A percentile compares a stretch with the other conserved stretches of the same genome.
phyloP scores from a whole-genome alignment of 1,139 yeast genomes.

The Geotrichum candidum region DNA sequence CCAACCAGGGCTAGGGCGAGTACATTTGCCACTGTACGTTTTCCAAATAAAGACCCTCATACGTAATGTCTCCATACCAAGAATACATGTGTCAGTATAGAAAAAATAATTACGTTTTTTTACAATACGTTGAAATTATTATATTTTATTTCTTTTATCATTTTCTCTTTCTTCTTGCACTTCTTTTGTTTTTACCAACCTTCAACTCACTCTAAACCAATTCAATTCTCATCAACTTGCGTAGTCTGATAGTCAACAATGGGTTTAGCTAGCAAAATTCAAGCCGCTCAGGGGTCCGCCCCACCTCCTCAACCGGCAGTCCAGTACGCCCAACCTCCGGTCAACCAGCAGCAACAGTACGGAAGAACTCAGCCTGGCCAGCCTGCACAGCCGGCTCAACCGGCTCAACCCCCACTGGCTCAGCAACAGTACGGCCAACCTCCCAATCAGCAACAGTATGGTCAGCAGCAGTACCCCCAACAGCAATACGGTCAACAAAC shows the following conservation, averaged over 20 bases:
- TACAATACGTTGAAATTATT: not conserved
- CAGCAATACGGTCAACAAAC: constrained; percentile 15
- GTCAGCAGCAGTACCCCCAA: not conserved
- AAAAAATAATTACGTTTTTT: not conserved
- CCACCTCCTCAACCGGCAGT: not conserved
- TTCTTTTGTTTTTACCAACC: not conserved
- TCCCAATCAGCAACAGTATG: constrained; percentile 3
- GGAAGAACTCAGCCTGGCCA: constrained; percentile 12
- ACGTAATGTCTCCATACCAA: not conserved
- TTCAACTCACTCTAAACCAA: not conserved
- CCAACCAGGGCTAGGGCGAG: too few relatives aligned
- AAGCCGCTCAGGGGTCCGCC: constrained; percentile 16
- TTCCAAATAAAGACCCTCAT: too few relatives aligned
- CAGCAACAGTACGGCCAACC: not conserved
- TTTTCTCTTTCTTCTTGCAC: not conserved
- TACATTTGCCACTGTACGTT: too few relatives aligned
- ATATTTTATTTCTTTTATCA: too few relatives aligned
- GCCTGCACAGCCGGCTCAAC: too few relatives aligned
- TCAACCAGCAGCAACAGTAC: not conserved
- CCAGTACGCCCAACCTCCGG: not conserved
- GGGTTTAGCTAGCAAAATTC: constrained; percentile 19
- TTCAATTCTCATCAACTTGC: not conserved
- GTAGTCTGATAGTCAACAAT: not conserved
- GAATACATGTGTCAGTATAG: not conserved
- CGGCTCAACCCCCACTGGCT: too few relatives aligned